Percentiles rank a stretch among this genome's conserved stretches.
phyloP scores from a whole-genome alignment of 768 basidiomycete genomes.

The Pulveroboletus ravenelii region DNA sequence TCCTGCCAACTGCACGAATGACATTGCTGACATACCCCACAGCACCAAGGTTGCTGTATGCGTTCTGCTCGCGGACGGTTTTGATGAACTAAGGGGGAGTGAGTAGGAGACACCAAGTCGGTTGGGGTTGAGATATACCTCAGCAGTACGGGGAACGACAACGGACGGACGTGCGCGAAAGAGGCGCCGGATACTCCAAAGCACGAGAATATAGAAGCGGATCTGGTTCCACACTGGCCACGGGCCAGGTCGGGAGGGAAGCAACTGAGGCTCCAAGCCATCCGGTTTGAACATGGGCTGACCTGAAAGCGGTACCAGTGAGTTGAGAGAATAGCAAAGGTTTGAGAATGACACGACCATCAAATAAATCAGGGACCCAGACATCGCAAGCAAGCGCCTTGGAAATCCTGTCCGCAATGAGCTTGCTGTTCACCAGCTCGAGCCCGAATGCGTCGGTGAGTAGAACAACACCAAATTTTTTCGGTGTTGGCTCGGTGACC shows the following conservation, averaged over 20 bases:
- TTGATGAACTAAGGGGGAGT: constrained; percentile 31
- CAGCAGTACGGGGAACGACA: constrained; percentile 22
- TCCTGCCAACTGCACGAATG: neutral
- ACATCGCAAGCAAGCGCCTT: constrained; percentile 50
- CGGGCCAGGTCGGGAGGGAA: constrained; percentile 29
- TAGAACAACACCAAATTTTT: constrained; percentile 40
- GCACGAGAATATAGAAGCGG: constrained; percentile 12
- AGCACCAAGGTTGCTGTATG: constrained; percentile 38
- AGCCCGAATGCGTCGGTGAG: constrained; percentile 58
- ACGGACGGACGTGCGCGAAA: constrained; percentile 24
- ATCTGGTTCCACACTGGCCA: constrained; percentile 14
- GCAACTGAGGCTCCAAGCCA: constrained; percentile 24
- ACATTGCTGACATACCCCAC: constrained; percentile 33
- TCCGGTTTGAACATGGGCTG: constrained; percentile 24
- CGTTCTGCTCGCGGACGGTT: constrained; percentile 34
- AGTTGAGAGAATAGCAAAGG: neutral
- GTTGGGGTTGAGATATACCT: constrained; percentile 15
- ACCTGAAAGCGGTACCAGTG: constrained; percentile 15
- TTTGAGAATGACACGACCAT: constrained; percentile 33
- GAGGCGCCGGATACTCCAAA: constrained; percentile 20
- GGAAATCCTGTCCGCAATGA: constrained; percentile 54
- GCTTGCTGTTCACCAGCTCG: constrained; percentile 46
- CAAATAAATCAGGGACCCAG: constrained; percentile 60
- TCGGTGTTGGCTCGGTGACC: neutral
- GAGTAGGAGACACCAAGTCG: neutral